These are phyloP conservation scores for Cyberlindnera bimundalis DNA, from an alignment of 805 yeast species.

Conservation along the genomic window DNA sequence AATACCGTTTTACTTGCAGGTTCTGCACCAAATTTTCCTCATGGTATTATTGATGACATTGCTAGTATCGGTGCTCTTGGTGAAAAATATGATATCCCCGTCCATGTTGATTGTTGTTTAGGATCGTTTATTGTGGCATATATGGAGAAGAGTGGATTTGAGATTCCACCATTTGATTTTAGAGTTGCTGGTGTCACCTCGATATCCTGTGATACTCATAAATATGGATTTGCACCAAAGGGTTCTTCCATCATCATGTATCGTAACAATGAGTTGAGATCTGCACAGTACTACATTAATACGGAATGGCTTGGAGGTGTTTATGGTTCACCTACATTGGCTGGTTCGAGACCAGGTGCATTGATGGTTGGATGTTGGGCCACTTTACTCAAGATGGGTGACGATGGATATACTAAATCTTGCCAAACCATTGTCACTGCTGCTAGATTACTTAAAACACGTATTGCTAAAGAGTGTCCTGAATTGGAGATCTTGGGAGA, in stretches of 20 bases:
- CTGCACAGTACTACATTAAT: slow-evolving; percentile 78
- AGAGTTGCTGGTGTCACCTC: slow-evolving; percentile 91
- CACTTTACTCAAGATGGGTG: slow-evolving; percentile 77
- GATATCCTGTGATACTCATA: slow-evolving; percentile 98
- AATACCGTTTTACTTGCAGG: slow-evolving; percentile 87
- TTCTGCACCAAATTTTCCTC: slow-evolving; percentile 97
- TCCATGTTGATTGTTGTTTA: slow-evolving; percentile 94
- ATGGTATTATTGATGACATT: slow-evolving; percentile 92
- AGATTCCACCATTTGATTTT: slow-evolving; percentile 66
- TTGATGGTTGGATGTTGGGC: slow-evolving; percentile 99
- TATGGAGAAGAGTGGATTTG: slow-evolving; percentile 58
- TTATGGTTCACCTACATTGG: slow-evolving; percentile 94
- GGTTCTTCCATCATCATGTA: slow-evolving; percentile 94
- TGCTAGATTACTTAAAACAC: slow-evolving; percentile 52
- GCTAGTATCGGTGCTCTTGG: slow-evolving; percentile 64
- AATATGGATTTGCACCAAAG: slow-evolving; percentile 97
- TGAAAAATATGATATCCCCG: slow-evolving; percentile 59
- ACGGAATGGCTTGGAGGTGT: slow-evolving; percentile 93
- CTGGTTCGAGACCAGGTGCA: slow-evolving; percentile 97
- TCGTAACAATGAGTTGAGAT: slow-evolving; percentile 61
- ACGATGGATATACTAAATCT: slow-evolving; percentile 69
- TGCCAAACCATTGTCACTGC: slow-evolving; percentile 66
- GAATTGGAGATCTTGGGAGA: slow-evolving; percentile 76
- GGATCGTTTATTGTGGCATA: slow-evolving; percentile 91
- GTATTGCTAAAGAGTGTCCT: slow-evolving; percentile 46